phyloP scores from a whole-genome alignment of 768 basidiomycete genomes.

The Kwoniella bestiolae region DNA sequence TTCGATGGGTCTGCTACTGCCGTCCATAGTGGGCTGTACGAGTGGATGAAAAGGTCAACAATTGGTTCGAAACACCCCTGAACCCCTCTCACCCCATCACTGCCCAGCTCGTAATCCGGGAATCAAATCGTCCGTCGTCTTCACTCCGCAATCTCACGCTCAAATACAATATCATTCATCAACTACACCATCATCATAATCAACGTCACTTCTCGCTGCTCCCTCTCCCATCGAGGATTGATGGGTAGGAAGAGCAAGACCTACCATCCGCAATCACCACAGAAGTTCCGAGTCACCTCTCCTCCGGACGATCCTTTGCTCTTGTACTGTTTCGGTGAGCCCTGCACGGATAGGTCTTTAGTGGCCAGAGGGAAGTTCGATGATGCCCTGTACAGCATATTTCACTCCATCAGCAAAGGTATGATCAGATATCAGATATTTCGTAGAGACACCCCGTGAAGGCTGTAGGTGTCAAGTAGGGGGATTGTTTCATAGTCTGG shows the following conservation, averaged over 20 bases:
- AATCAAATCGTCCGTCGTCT: neutral
- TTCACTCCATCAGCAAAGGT: neutral
- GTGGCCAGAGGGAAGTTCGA: conserved; percentile 8
- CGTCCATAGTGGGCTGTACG: conserved; percentile 16
- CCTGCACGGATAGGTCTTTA: conserved; percentile 4
- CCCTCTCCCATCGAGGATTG: neutral
- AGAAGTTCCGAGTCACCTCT: conserved; percentile 13
- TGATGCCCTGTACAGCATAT: conserved; percentile 9
- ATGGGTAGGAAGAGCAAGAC: neutral
- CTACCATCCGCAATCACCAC: conserved; percentile 23
- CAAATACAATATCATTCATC: neutral
- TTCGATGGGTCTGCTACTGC: conserved; percentile 13
- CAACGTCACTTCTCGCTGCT: neutral
- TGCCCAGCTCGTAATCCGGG: neutral
- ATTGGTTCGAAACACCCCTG: neutral
- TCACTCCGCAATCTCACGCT: no score
- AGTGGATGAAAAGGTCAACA: neutral
- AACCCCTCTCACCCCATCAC: neutral
- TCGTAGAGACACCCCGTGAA: no score
- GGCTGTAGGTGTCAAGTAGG: no score
- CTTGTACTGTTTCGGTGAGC: conserved; percentile 9
- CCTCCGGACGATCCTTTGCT: conserved; percentile 13
- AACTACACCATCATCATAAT: neutral
- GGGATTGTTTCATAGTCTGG: neutral
- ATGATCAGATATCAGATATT: no score